These are phyloP conservation scores for Aethionema arabicum DNA, from an alignment of 345 rosid genomes.

Conservation along the genomic window DNA sequence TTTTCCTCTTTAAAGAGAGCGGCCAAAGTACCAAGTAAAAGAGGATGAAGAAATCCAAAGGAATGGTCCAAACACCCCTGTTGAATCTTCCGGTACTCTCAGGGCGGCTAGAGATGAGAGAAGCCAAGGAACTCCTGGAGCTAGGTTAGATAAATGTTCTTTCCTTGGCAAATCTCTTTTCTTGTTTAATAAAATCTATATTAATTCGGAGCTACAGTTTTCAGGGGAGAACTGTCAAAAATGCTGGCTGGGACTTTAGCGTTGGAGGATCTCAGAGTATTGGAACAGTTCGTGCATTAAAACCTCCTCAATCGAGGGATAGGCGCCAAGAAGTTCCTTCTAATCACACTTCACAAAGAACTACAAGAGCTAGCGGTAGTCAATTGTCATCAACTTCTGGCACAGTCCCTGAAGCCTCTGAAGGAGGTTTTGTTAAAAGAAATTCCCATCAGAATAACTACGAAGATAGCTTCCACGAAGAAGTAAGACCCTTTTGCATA, in stretches of 20 bases:
- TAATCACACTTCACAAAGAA: constrained; percentile 55
- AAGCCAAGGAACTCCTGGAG: constrained; percentile 59
- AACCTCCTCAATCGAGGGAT: constrained; percentile 83
- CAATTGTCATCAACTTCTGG: constrained; percentile 47
- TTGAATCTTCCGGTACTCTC: constrained; percentile 67
- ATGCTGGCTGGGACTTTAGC: constrained; percentile 94
- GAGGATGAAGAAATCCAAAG: constrained; percentile 63
- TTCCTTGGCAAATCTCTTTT: constrained; percentile 21
- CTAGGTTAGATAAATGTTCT: constrained; percentile 54
- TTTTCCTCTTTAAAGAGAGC: constrained; percentile 64
- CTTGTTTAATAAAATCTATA: constrained; percentile 25
- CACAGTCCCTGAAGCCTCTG: constrained; percentile 48
- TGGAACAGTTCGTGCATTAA: constrained; percentile 66
- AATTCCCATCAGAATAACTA: constrained; percentile 41
- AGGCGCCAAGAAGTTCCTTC: constrained; percentile 57
- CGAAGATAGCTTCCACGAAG: constrained; percentile 45
- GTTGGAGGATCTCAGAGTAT: constrained; percentile 64
- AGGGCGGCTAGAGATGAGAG: constrained; percentile 64
- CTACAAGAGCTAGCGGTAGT: constrained; percentile 48
- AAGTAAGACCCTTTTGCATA: constrained; percentile 49
- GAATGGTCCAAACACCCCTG: constrained; percentile 46
- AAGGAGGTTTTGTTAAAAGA: constrained; percentile 43
- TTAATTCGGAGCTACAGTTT: constrained; percentile 43
- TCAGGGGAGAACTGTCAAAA: constrained; percentile 61
- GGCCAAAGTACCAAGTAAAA: constrained; percentile 69